Evolutionary conservation across 495 filamentous ascomycete genomes (phyloP).

Genomic region (Trichoderma gamsii): DNA sequence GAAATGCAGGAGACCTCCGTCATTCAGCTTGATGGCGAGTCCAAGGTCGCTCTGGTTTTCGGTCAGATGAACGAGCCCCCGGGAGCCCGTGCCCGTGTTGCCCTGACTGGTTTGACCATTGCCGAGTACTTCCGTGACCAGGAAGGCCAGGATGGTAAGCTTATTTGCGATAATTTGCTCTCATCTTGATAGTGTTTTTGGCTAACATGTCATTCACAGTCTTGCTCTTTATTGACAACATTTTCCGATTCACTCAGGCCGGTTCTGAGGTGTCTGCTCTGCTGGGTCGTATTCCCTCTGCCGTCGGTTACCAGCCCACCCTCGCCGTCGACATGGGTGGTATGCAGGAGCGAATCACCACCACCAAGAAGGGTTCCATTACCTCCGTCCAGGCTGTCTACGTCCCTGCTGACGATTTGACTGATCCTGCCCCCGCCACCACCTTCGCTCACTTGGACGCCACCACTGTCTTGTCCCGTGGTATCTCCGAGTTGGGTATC

Average conservation of each 20-base stretch:
- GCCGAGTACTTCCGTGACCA: constrained; percentile 97
- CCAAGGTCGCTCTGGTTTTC: constrained; percentile 98
- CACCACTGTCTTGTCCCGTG: constrained; percentile 99
- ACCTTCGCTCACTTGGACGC: constrained; percentile 99
- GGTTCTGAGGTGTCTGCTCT: constrained; percentile 99
- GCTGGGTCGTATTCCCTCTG: constrained; percentile 98
- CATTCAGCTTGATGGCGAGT: constrained; percentile 98
- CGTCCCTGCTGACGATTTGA: constrained; percentile 99
- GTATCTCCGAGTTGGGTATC: constrained; percentile 99
- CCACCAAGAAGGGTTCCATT: constrained; percentile 98
- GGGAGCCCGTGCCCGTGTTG: constrained; percentile 98
- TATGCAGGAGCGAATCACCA: constrained; percentile 99
- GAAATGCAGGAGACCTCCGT: constrained; percentile 99
- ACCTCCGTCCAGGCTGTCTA: constrained; percentile 99
- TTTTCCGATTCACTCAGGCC: constrained; percentile 99
- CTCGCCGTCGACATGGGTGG: constrained; percentile 99
- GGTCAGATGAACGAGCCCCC: constrained; percentile 99
- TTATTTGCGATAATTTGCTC: not conserved
- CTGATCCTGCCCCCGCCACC: constrained; percentile 97
- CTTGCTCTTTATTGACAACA: constrained; percentile 99
- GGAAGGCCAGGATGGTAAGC: constrained; percentile 86
- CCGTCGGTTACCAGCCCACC: constrained; percentile 99
- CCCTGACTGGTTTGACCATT: constrained; percentile 84
- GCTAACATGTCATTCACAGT: constrained; percentile 41
- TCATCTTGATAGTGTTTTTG: constrained; percentile 22